A percentile compares a stretch with the other conserved stretches of the same genome.
These are phyloP conservation scores for Cercospora sp. DNA, from an alignment of 2,329 filamentous ascomycete genomes.

Conservation along the genomic window DNA sequence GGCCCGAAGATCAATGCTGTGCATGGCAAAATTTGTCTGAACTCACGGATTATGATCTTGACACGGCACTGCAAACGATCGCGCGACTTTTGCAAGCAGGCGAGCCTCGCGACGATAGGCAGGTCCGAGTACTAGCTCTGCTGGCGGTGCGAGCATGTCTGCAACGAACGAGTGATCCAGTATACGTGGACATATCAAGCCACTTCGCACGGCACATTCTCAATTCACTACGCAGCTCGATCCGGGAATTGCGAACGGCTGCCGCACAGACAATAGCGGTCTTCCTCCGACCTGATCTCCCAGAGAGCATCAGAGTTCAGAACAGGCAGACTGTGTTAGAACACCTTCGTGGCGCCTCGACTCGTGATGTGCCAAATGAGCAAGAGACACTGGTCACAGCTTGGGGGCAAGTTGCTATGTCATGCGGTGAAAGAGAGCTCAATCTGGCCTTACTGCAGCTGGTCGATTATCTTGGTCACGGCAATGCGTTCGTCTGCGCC, in stretches of 20 bases:
- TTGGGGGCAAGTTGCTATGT: slow-evolving; percentile 77
- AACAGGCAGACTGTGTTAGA: slow-evolving; percentile 72
- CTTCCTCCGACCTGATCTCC: slow-evolving; percentile 60
- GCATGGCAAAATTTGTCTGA: slow-evolving; percentile 32
- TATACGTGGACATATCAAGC: slow-evolving; percentile 45
- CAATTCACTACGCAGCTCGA: slow-evolving; percentile 75
- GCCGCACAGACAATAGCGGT: slow-evolving; percentile 61
- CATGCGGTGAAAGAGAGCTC: slow-evolving; percentile 76
- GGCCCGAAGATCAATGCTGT: slow-evolving; percentile 24
- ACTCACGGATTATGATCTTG: slow-evolving; percentile 22
- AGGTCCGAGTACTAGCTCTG: slow-evolving; percentile 69
- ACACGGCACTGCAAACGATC: slow-evolving; percentile 17
- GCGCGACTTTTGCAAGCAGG: slow-evolving; percentile 41
- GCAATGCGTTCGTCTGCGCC: slow-evolving; percentile 74
- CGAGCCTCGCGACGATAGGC: slow-evolving; percentile 52
- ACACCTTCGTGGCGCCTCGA: slow-evolving; percentile 70
- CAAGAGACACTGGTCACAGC: slow-evolving; percentile 84
- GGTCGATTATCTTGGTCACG: slow-evolving; percentile 81
- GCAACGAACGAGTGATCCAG: slow-evolving; percentile 56
- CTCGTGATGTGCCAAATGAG: slow-evolving; percentile 64
- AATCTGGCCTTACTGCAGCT: slow-evolving; percentile 82
- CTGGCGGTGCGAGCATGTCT: slow-evolving; percentile 67
- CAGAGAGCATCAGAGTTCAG: slow-evolving; percentile 52
- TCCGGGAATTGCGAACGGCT: slow-evolving; percentile 79
- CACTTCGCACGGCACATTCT: slow-evolving; percentile 76